Base-by-base conservation (phyloP, 2,329 filamentous ascomycete genomes). In the Emericellopsis atlantica region DNA sequence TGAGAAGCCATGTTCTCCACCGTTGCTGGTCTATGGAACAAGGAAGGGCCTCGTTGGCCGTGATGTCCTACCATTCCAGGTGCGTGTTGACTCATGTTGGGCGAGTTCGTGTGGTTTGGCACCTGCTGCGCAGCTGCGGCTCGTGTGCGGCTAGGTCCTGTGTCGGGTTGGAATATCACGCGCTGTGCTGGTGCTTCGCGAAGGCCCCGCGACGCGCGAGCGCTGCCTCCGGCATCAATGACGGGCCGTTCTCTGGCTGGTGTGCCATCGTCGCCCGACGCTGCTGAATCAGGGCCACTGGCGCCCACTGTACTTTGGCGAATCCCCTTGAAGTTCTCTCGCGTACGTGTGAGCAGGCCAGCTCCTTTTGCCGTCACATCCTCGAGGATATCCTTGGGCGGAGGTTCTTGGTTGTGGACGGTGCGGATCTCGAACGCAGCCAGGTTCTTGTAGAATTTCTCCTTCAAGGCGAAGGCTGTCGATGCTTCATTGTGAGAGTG, bases 371-470 rank as follows among this genome's bases (percentile, higher is more conserved):
- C 88, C 7, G 86, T 90, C 12, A 86, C 84, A 35, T 88, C 79
- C 59, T 95, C 88, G 29, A 95, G 68, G 37, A 94, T 93, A 51
- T 93, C 85, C 50, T 84, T 87, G 6, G 87, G 86, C 14, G 88
- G 88, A 0, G 88, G 88, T 46, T 88, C 84, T 59, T 83, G 79
- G 41, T 79, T 74, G 62, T 89, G 83, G 34, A 88, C 64, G 10
- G 78, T 81, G 37, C 76, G 76, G 53, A 94, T 92, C 61, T 94
- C 88, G 60, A 84, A 95, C 2, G 88, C 87, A 11, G 83, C 82
- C 36, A 95, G 73, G 52, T 90, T 87, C 59, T 87, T 89, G 67
- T 93, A 93, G 65, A 92, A 95, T 46, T 84, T 79, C 42, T 84
- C 82, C 64, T 95, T 95, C 42, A 94, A 67, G 44, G 83, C 75